phyloP scores from a whole-genome alignment of 129 eudicot genomes.

The Artemisia annua region DNA sequence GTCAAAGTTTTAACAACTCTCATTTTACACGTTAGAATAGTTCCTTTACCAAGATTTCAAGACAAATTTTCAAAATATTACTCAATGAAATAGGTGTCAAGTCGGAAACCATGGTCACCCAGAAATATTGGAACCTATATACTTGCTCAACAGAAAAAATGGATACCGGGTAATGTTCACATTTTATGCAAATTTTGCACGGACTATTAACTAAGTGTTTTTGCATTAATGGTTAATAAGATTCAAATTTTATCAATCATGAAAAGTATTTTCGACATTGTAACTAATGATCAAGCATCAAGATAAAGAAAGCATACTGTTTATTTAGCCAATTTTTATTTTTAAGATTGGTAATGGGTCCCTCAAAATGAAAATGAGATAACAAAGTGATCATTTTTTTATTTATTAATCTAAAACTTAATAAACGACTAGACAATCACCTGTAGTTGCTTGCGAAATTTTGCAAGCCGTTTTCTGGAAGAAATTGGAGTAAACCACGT shows the following conservation, averaged over 20 bases:
- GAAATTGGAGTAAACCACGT: conserved; percentile 9
- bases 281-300: not conserved
- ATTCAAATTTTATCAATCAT: not conserved
- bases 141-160: too few relatives aligned
- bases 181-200: too few relatives aligned
- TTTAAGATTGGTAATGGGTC: not conserved
- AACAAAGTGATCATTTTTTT: not conserved
- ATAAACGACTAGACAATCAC: conserved; percentile 35
- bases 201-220: too few relatives aligned
- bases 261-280: not conserved
- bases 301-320: not conserved
- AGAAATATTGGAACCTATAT: too few relatives aligned
- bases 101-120: too few relatives aligned
- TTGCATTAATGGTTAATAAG: not conserved
- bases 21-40: not conserved
- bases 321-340: not conserved
- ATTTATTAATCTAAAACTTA: not conserved
- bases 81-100: too few relatives aligned
- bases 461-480: conserved; percentile 32
- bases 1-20: not conserved
- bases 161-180: too few relatives aligned
- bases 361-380: not conserved
- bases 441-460: conserved; percentile 44
- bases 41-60: too few relatives aligned
- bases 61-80: too few relatives aligned